phyloP scores from a whole-genome alignment of 1,139 yeast species.

The Yamadazyma dendronema region DNA sequence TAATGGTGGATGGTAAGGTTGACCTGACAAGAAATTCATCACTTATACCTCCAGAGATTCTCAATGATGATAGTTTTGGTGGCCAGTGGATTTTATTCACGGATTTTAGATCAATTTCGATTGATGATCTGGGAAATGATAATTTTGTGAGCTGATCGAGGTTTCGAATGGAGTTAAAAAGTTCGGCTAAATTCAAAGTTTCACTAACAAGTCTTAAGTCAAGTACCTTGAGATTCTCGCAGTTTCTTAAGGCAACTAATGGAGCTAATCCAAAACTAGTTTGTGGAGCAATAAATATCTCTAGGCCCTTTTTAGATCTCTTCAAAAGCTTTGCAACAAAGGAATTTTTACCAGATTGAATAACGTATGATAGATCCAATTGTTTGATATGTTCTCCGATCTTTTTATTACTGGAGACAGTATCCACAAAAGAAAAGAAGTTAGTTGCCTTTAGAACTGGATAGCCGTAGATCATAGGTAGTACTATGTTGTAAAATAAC shows the following conservation, averaged over 20 bases:
- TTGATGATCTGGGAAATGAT: slow-evolving; percentile 86
- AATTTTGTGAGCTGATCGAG: slow-evolving; percentile 65
- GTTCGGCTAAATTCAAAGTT: slow-evolving; percentile 76
- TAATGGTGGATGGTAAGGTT: slow-evolving; percentile 67
- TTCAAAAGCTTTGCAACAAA: slow-evolving; percentile 78
- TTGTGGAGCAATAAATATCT: slow-evolving; percentile 84
- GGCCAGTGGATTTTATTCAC: slow-evolving; percentile 71
- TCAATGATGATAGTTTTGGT: slow-evolving; percentile 61
- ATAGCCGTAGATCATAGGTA: slow-evolving; percentile 60
- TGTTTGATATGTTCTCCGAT: slow-evolving; percentile 46
- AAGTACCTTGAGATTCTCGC: slow-evolving; percentile 59
- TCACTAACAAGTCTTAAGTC: slow-evolving; percentile 91
- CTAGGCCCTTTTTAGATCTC: slow-evolving; percentile 63
- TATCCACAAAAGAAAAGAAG: slow-evolving; percentile 69
- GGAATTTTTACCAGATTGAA: slow-evolving; percentile 93
- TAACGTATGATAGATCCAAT: slow-evolving; percentile 72
- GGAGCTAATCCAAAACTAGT: slow-evolving; percentile 94
- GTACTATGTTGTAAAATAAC: slow-evolving; percentile 54
- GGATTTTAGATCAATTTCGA: slow-evolving; percentile 58
- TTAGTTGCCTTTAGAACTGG: slow-evolving; percentile 69
- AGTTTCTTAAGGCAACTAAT: slow-evolving; percentile 69
- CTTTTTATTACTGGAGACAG: slow-evolving; percentile 48
- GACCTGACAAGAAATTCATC: slow-evolving; percentile 72
- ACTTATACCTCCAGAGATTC: slow-evolving; percentile 86
- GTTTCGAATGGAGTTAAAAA: slow-evolving; percentile 70